phyloP scores from a whole-genome alignment of 345 rosid genomes.

The Dipteronia dyeriana region DNA sequence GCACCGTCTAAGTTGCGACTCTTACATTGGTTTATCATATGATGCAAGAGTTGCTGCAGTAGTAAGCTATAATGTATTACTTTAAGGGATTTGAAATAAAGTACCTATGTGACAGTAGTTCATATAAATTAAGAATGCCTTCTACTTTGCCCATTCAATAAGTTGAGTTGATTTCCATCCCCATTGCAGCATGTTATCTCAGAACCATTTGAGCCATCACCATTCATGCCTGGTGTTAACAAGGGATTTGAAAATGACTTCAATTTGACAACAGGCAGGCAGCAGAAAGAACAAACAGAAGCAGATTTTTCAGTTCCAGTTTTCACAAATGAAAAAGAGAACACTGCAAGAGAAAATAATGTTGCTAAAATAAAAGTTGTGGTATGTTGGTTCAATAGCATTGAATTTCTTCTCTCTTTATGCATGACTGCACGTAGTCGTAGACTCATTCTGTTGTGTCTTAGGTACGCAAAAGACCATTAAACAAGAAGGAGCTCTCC shows the following conservation, averaged over 20 bases:
- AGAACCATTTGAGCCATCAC: conserved; percentile 94
- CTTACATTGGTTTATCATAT: background rate
- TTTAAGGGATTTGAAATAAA: background rate
- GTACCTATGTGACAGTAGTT: background rate
- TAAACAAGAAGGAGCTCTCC: conserved; percentile 85
- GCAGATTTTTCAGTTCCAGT: conserved; percentile 51
- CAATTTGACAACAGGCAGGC: conserved; percentile 43
- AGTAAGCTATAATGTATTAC: background rate
- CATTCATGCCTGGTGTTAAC: conserved; percentile 69
- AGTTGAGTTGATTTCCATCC: conserved; percentile 20
- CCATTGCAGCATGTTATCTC: conserved; percentile 79
- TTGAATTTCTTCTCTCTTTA: background rate
- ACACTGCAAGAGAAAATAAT: conserved; percentile 63
- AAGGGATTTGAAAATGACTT: conserved; percentile 73
- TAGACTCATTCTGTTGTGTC: conserved; percentile 13
- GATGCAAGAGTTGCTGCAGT: conserved; percentile 11
- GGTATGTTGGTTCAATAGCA: conserved; percentile 49
- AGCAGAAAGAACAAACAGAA: conserved; percentile 55
- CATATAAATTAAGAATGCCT: background rate
- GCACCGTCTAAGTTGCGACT: background rate
- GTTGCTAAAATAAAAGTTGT: conserved; percentile 97
- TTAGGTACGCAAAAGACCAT: conserved; percentile 94
- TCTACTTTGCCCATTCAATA: background rate
- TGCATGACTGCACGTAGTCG: background rate
- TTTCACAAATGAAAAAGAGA: conserved; percentile 68